These are phyloP conservation scores for Cryptosporidium muris DNA, from an alignment of 169 alveolate genomes.

Conservation along the genomic window DNA sequence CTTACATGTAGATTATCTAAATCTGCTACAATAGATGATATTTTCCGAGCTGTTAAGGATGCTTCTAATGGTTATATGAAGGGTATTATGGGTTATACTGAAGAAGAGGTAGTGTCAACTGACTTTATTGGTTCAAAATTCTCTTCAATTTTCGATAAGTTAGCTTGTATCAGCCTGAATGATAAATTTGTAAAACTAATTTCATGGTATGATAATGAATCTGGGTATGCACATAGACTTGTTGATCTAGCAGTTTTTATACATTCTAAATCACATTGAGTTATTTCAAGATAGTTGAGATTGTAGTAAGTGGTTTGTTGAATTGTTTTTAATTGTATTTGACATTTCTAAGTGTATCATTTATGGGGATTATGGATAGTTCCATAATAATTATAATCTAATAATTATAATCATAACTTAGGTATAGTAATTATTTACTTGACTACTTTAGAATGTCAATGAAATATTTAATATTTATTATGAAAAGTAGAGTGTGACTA, in stretches of 20 bases:
- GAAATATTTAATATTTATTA: no score
- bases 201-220: constrained; percentile 98
- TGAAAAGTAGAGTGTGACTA: no score
- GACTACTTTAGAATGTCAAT: no score
- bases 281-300: neutral
- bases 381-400: no score
- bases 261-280: constrained; percentile 67
- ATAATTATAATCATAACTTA: no score
- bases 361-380: no score
- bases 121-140: constrained; percentile 94
- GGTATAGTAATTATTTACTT: no score
- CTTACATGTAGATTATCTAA: constrained; percentile 94
- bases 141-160: constrained; percentile 95
- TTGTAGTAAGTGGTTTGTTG: no score
- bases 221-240: constrained; percentile 98
- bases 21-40: constrained; percentile 94
- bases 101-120: constrained; percentile 96
- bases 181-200: constrained; percentile 96
- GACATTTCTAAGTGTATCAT: no score
- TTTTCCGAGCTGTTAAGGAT: constrained; percentile 91
- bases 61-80: constrained; percentile 94
- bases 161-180: constrained; percentile 97
- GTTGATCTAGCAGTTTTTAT: constrained; percentile 90
- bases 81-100: constrained; percentile 95
- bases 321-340: no score